Evolutionary conservation across 192 early-diverging fungal genomes (phyloP), one percentile per base, ranked within the genome.

Genomic region (Backusella psychrophila): DNA sequence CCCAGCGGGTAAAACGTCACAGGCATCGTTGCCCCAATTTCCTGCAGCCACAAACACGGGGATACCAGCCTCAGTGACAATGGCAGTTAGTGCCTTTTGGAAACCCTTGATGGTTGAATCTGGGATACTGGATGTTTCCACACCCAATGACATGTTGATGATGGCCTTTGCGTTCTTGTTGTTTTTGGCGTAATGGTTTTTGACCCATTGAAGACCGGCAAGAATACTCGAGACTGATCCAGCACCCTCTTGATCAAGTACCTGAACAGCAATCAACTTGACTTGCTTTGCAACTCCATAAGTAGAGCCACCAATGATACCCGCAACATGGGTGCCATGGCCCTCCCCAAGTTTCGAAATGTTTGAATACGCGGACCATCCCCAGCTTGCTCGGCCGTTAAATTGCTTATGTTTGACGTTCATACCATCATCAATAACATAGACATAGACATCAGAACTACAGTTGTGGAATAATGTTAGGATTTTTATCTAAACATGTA

Each of bases 41-140:
- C 94, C 94, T n/a, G 94, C 94, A 21, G 94, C 93, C 12, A 89
- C 94, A 38, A 91, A 89, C 56, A 95, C 86, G 42, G 89, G 91
- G 41, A 95, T 81, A 73, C 90, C 90, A 69, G 80, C 80, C 29
- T 84, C 77, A 31, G 81, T 85, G 14, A 91, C 87, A 36, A 85
- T 85, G 38, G 86, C 78, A 11, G 90, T 87, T 14, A 89, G 87
- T 6, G 74, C 68, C 19, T 95, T 89, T 39, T 95, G 82, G n/a
- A 87, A 87, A 36, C 76, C 73, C 21, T 84, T 85, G 21, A 84
- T 85, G 29, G 78, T 74, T 11, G 85, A 82, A 33, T 89, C 59
- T 0, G 41, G 46, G 12, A 68, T 36, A 2, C 75, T 26, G 26
- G 12, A 14, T 3, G 21, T 29, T 8, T 63, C 26, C 12, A 63